Evolutionary conservation across 2,329 filamentous ascomycete genomes (phyloP).

Genomic region (Phialemoniopsis sp.): DNA sequence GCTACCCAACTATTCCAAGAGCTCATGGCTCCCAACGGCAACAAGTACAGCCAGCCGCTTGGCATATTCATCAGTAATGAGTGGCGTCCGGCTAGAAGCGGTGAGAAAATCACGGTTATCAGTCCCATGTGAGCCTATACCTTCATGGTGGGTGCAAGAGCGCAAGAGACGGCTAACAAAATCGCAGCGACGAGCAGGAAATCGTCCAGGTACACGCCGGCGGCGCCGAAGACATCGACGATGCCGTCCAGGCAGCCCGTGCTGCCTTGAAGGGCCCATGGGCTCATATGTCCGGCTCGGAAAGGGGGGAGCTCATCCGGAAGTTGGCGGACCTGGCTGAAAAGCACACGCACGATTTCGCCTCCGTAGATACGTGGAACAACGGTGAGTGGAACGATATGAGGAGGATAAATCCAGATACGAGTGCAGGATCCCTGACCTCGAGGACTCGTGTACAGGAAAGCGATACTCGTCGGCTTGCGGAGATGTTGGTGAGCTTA

Average conservation of each 20-base stretch:
- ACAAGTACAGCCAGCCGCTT: constrained; percentile 1
- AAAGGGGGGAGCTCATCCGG: constrained; percentile 31
- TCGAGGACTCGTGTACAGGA: constrained; percentile 21
- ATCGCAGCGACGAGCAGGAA: too few relatives aligned
- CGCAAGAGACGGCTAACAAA: too few relatives aligned
- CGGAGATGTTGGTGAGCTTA: too few relatives aligned
- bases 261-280: constrained; percentile 8
- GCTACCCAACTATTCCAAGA: too few relatives aligned
- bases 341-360: constrained; percentile 24
- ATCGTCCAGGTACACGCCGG: constrained; percentile 7
- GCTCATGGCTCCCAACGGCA: constrained; percentile 5
- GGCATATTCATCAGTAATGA: constrained; percentile 10
- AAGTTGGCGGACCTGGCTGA: constrained; percentile 39
- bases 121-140: neutral
- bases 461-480: constrained; percentile 70
- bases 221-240: constrained; percentile 7
- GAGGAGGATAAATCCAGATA: too few relatives aligned
- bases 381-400: too few relatives aligned
- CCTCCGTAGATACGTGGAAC: constrained; percentile 69
- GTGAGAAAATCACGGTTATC: constrained; percentile 3
- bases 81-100: constrained; percentile 2
- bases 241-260: constrained; percentile 10
- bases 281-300: constrained; percentile 6
- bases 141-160: too few relatives aligned
- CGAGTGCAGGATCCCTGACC: too few relatives aligned